A percentile compares a stretch with the other conserved stretches of the same genome.
Evolutionary conservation across 257 asterid species (phyloP).

Genomic region (Solanum etuberosum): DNA sequence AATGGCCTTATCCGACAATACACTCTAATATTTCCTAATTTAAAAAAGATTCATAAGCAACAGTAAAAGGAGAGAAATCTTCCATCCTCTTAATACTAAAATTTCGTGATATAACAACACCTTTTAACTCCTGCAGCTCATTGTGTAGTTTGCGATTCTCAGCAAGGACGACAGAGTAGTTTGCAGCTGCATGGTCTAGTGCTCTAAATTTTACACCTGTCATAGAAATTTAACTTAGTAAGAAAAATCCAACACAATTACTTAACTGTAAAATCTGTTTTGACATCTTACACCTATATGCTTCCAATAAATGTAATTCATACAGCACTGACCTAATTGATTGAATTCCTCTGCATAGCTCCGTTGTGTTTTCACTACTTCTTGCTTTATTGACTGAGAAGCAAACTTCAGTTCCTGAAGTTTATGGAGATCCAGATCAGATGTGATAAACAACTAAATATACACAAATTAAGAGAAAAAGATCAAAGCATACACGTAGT

Average conservation of each 20-base stretch:
- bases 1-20: conserved; percentile 94
- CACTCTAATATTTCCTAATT: conserved; percentile 84
- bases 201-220: conserved; percentile 38
- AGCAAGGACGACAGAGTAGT: conserved; percentile 42
- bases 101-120: conserved; percentile 17
- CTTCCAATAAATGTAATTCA: not conserved
- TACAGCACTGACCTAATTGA: conserved; percentile 6
- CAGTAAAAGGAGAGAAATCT: not conserved
- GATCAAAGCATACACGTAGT: conserved; percentile 43
- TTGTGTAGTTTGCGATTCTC: conserved; percentile 72
- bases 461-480: not conserved
- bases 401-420: conserved; percentile 50
- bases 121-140: conserved; percentile 85
- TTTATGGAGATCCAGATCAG: not conserved
- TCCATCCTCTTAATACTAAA: not conserved
- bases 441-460: not conserved
- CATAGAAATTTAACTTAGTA: not conserved
- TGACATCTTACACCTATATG: not conserved
- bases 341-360: conserved; percentile 54
- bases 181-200: conserved; percentile 50
- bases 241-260: not conserved
- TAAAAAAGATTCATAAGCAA: not conserved
- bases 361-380: conserved; percentile 47
- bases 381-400: conserved; percentile 78
- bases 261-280: not conserved